Percentiles rank a stretch among this genome's conserved stretches.
phyloP scores from a whole-genome alignment of 768 basidiomycete species.

The Kwoniella europaea region DNA sequence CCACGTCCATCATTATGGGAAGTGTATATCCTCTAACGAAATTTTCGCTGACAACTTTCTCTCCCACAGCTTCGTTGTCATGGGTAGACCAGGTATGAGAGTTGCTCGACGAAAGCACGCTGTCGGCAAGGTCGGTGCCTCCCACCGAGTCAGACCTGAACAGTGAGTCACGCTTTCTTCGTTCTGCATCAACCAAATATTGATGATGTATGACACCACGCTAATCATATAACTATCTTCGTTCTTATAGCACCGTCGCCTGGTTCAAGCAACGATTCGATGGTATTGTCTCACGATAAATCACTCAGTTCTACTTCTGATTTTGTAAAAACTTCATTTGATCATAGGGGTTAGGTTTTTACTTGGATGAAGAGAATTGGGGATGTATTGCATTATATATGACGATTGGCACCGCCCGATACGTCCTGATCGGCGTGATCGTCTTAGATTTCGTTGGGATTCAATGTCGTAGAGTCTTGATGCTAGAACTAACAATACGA shows the following conservation, averaged over 20 bases:
- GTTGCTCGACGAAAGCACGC: conserved; percentile 89
- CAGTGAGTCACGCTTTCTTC: conserved; percentile 61
- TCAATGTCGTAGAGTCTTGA: too few relatives aligned
- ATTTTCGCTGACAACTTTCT: not conserved
- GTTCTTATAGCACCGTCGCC: conserved; percentile 67
- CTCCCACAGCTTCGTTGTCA: conserved; percentile 63
- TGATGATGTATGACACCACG: too few relatives aligned
- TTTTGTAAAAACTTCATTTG: not conserved
- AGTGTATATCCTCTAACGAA: not conserved
- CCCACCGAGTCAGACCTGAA: conserved; percentile 91
- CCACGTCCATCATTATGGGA: not conserved
- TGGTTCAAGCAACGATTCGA: conserved; percentile 99
- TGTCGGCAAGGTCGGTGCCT: conserved; percentile 82
- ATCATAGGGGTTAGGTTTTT: not conserved
- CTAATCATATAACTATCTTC: not conserved
- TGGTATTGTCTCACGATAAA: conserved; percentile 73
- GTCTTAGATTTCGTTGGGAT: too few relatives aligned
- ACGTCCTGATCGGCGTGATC: too few relatives aligned
- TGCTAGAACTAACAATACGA: too few relatives aligned
- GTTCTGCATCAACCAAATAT: too few relatives aligned
- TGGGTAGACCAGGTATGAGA: conserved; percentile 93
- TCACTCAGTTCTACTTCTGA: not conserved
- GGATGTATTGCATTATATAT: conserved; percentile 18
- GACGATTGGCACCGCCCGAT: too few relatives aligned
- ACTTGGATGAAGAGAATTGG: not conserved